A percentile compares a stretch with the other conserved stretches of the same genome.
Conservation (phyloP, 768 basidiomycete genomes). For the Boletus tylopilopsis region DNA sequence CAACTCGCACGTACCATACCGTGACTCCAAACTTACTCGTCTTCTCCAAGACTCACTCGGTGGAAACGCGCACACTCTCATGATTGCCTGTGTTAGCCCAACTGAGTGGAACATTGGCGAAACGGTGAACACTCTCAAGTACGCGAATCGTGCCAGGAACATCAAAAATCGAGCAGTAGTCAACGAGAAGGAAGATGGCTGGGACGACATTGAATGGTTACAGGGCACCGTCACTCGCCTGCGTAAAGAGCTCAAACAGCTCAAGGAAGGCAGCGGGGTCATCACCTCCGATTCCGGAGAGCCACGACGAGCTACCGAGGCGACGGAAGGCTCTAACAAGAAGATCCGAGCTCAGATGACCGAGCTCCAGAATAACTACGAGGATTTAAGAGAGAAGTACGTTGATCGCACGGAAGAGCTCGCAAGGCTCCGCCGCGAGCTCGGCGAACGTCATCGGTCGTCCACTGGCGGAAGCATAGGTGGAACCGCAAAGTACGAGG, state of each 20-base stretch:
- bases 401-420: constrained; percentile 89
- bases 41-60: constrained; percentile 79
- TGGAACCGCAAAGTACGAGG: constrained; percentile 79
- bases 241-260: constrained; percentile 76
- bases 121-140: constrained; percentile 93
- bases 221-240: constrained; percentile 83
- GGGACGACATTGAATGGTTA: constrained; percentile 98
- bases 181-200: constrained; percentile 94
- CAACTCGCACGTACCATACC: constrained; percentile 90
- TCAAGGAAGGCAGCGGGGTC: constrained; percentile 63
- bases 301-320: constrained; percentile 31
- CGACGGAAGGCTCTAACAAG: constrained; percentile 62
- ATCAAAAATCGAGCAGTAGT: constrained; percentile 94
- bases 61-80: constrained; percentile 95
- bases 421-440: constrained; percentile 70
- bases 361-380: constrained; percentile 82
- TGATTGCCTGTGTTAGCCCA: constrained; percentile 97
- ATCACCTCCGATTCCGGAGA: constrained; percentile 25
- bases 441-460: constrained; percentile 67
- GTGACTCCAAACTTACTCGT: constrained; percentile 96
- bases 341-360: constrained; percentile 77
- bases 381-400: constrained; percentile 78
- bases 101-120: constrained; percentile 95
- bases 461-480: constrained; percentile 57
- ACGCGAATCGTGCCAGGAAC: constrained; percentile 94